phyloP scores from a whole-genome alignment of 495 filamentous ascomycete species.

The Aeminium ludgeri region DNA sequence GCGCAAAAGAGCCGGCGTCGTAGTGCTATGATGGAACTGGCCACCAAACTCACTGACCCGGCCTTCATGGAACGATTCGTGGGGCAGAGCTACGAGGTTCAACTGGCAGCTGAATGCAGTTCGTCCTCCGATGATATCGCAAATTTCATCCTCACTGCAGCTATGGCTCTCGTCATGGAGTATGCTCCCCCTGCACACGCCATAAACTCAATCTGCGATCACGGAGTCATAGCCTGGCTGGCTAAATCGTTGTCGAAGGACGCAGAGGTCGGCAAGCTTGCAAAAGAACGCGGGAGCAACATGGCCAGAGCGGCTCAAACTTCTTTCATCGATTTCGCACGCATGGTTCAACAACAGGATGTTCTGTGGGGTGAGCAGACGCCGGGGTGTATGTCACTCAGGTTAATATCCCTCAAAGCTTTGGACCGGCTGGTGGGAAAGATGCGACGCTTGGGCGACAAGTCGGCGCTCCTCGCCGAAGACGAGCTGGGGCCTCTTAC shows the following conservation, averaged over 20 bases:
- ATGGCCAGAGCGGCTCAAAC: slow-evolving; percentile 45
- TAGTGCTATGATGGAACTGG: slow-evolving; percentile 41
- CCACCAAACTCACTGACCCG: slow-evolving; percentile 41
- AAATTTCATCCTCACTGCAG: slow-evolving; percentile 39
- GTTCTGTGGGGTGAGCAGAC: slow-evolving; percentile 38
- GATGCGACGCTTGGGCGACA: slow-evolving; percentile 32
- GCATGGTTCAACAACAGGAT: slow-evolving; percentile 29
- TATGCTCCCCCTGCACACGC: slow-evolving; percentile 33
- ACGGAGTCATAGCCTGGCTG: slow-evolving; percentile 34
- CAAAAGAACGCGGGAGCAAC: slow-evolving; percentile 49
- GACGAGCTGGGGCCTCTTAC: slow-evolving; percentile 7
- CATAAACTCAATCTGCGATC: slow-evolving; percentile 20
- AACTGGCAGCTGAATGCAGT: slow-evolving; percentile 39
- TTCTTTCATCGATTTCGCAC: slow-evolving; percentile 35
- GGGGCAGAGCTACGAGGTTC: slow-evolving; percentile 53
- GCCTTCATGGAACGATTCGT: slow-evolving; percentile 58
- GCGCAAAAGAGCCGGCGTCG: slow-evolving; percentile 33
- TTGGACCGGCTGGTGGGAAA: slow-evolving; percentile 43
- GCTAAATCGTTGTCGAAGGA: slow-evolving; percentile 34
- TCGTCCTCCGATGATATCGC: slow-evolving; percentile 28
- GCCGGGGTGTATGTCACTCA: slow-evolving; percentile 40
- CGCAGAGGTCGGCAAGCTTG: slow-evolving; percentile 36
- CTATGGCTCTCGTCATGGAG: slow-evolving; percentile 38
- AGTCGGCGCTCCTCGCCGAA: slow-evolving; percentile 33
- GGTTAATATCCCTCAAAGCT: slow-evolving; percentile 44